Evolutionary conservation across 2,329 filamentous ascomycete species (phyloP).

Genomic region (Cladosporium sp.): DNA sequence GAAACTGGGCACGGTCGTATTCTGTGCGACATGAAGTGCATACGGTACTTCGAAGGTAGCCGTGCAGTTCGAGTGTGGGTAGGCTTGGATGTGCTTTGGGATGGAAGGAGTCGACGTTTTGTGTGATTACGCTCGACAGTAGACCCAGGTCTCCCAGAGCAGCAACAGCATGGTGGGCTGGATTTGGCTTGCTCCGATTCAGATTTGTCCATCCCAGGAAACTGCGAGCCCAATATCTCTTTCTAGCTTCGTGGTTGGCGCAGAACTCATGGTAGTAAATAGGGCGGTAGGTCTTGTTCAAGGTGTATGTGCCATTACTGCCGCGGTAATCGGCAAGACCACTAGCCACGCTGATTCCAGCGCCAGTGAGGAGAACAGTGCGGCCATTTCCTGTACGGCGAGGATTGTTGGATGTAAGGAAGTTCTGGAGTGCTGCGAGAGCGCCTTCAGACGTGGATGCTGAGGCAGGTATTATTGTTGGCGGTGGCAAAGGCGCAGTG

Average conservation of each 20-base stretch:
- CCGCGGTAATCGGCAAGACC: conserved; percentile 92
- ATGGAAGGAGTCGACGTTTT: conserved; percentile 98
- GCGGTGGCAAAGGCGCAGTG: conserved; percentile 73
- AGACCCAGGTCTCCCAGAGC: conserved; percentile 68
- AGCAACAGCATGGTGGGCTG: conserved; percentile 71
- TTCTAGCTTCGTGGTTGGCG: conserved; percentile 73
- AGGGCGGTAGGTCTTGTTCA: conserved; percentile 84
- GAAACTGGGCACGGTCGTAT: conserved; percentile 69
- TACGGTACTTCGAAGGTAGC: conserved; percentile 75
- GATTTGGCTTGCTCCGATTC: conserved; percentile 73
- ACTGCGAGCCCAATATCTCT: conserved; percentile 92
- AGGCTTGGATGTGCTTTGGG: conserved; percentile 67
- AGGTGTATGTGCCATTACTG: conserved; percentile 81
- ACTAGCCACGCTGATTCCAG: conserved; percentile 88
- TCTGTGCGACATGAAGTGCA: conserved; percentile 75
- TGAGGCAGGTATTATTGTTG: conserved; percentile 67
- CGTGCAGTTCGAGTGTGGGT: conserved; percentile 81
- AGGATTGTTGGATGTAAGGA: conserved; percentile 57
- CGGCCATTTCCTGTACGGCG: conserved; percentile 49
- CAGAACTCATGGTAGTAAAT: conserved; percentile 93
- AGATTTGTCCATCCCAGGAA: conserved; percentile 90
- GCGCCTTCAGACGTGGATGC: conserved; percentile 69
- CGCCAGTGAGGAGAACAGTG: conserved; percentile 69
- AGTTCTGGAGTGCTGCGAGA: conserved; percentile 69
- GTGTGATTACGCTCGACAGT: conserved; percentile 76